A percentile compares a stretch with the other conserved stretches of the same genome.
These are phyloP conservation scores for Kluyveromyces sp. DNA, from an alignment of 1,139 yeast genomes.

Conservation along the genomic window DNA sequence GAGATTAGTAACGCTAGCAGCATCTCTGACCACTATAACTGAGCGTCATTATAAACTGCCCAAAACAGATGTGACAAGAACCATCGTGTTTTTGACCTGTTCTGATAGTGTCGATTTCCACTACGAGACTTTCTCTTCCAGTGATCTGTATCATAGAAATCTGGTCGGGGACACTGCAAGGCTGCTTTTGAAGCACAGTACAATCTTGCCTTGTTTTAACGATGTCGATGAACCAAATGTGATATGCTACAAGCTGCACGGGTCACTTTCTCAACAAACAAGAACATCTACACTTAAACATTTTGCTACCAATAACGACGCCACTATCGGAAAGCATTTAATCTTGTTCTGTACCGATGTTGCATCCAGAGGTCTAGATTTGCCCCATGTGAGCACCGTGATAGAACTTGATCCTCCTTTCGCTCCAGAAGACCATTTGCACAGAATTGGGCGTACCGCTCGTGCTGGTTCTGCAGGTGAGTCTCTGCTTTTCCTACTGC, in stretches of 20 bases:
- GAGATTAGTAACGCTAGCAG: constrained; percentile 74
- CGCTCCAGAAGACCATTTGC: constrained; percentile 63
- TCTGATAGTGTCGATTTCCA: constrained; percentile 94
- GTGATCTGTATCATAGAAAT: constrained; percentile 21
- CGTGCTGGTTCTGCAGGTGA: constrained; percentile 63
- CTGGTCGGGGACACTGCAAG: constrained; percentile 43
- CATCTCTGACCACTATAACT: constrained; percentile 48
- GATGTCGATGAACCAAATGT: constrained; percentile 36
- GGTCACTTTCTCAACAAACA: constrained; percentile 75
- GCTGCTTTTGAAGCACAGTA: constrained; percentile 25
- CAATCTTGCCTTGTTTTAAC: constrained; percentile 27
- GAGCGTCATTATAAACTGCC: constrained; percentile 14
- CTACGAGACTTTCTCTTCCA: constrained; percentile 56
- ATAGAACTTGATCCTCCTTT: constrained; percentile 68
- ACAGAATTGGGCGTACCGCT: constrained; percentile 69
- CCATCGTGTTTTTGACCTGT: constrained; percentile 86
- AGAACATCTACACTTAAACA: constrained; percentile 71
- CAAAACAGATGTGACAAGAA: constrained; percentile 37
- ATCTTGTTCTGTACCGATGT: constrained; percentile 79
- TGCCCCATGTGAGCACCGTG: constrained; percentile 58
- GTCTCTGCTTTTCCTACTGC: constrained; percentile 68
- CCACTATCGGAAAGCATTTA: constrained; percentile 42
- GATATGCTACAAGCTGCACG: constrained; percentile 75
- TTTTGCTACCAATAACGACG: constrained; percentile 41
- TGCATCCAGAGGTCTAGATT: constrained; percentile 66